A percentile compares a stretch with the other conserved stretches of the same genome.
Evolutionary conservation across 2,329 filamentous ascomycete species (phyloP).

Genomic region (Alternaria angustiovoidea): DNA sequence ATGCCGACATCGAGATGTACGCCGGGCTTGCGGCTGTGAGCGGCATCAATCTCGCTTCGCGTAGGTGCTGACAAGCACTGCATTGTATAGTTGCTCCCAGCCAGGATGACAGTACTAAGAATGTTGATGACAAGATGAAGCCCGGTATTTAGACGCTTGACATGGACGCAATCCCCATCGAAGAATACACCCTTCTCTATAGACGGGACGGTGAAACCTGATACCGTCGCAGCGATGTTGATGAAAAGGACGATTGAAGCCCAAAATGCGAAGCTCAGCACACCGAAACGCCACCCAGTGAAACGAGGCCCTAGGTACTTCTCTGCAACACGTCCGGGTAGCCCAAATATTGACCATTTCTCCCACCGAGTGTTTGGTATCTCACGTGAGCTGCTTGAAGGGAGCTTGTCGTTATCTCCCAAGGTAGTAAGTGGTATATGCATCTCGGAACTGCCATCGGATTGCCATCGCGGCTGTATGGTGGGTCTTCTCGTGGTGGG

Average conservation of each 20-base stretch:
- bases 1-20: constrained; percentile 34
- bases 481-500: background rate
- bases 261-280: constrained; percentile 18
- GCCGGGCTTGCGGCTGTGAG: constrained; percentile 49
- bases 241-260: constrained; percentile 1
- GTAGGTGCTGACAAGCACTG: constrained; percentile 62
- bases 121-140: background rate
- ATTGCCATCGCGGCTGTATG: background rate
- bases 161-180: too few relatives aligned
- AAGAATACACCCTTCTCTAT: too few relatives aligned
- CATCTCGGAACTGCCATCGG: background rate
- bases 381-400: background rate
- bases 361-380: background rate
- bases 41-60: constrained; percentile 58
- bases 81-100: constrained; percentile 48
- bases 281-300: constrained; percentile 27
- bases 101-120: background rate
- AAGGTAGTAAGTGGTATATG: background rate
- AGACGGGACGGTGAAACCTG: background rate
- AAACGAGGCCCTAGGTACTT: constrained; percentile 12
- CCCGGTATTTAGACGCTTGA: background rate
- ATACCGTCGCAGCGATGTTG: background rate
- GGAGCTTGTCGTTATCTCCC: too few relatives aligned
- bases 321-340: background rate
- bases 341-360: background rate